These are phyloP conservation scores for Psidium friedrichsthalianum DNA, from an alignment of 345 rosid genomes.

Conservation along the genomic window DNA sequence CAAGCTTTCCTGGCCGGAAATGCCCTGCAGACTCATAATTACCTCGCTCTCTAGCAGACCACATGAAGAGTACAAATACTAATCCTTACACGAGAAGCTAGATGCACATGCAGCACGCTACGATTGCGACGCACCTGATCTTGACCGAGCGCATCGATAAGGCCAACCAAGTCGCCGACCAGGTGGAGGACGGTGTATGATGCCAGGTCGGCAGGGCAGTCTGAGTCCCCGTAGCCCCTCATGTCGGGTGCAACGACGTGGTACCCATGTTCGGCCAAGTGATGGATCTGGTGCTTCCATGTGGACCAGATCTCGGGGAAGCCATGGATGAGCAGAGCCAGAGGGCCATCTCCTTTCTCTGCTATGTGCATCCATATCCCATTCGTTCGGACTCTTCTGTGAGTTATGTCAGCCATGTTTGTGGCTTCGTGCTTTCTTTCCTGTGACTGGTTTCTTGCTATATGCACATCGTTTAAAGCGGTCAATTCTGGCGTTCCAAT, in stretches of 20 bases:
- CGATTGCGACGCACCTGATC: background rate
- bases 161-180: conserved; percentile 19
- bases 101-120: too few species aligned
- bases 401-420: background rate
- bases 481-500: background rate
- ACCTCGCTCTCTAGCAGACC: too few species aligned
- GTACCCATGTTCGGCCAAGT: conserved; percentile 11
- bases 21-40: too few species aligned
- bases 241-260: conserved; percentile 19
- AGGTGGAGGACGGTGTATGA: conserved; percentile 6
- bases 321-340: conserved; percentile 25
- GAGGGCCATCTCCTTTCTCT: conserved; percentile 14
- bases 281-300: conserved; percentile 20
- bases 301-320: conserved; percentile 23
- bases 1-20: too few species aligned
- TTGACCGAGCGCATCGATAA: conserved; percentile 9
- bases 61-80: too few species aligned
- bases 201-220: conserved; percentile 1
- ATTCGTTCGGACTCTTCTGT: conserved; percentile 6
- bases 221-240: conserved; percentile 21
- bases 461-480: background rate
- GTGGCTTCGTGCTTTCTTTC: background rate
- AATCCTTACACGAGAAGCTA: too few species aligned
- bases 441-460: background rate
- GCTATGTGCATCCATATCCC: conserved; percentile 22